phyloP scores from a whole-genome alignment of 768 basidiomycete species.

The Kondoa malvinella region DNA sequence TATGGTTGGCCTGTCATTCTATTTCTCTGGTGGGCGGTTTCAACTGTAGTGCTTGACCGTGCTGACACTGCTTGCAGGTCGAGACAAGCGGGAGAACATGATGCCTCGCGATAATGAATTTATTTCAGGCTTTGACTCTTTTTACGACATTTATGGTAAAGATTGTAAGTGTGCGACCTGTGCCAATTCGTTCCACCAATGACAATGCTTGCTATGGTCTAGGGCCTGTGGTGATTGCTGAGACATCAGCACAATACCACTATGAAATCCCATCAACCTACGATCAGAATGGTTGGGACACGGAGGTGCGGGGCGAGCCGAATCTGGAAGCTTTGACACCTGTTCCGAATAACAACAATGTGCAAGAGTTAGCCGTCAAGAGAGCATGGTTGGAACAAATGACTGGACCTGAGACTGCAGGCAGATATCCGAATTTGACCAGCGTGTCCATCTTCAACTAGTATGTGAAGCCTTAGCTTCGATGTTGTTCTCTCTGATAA shows the following conservation, averaged over 20 bases:
- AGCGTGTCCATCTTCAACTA: constrained; percentile 22
- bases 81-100: constrained; percentile 9
- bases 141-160: constrained; percentile 12
- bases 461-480: constrained; percentile 10
- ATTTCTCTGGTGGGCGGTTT: constrained; percentile 10
- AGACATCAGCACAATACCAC: constrained; percentile 19
- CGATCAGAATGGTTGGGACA: constrained; percentile 9
- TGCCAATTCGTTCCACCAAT: too few species aligned
- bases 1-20: constrained; percentile 19
- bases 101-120: constrained; percentile 5
- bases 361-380: constrained; percentile 16
- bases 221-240: constrained; percentile 18
- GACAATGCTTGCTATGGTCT: too few species aligned
- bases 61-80: too few species aligned
- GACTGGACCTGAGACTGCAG: constrained; percentile 12
- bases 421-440: constrained; percentile 19
- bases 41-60: too few species aligned
- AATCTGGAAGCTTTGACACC: constrained; percentile 8
- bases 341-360: constrained; percentile 3
- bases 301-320: constrained; percentile 2
- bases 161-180: too few species aligned
- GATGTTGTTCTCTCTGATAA: neutral
- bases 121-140: constrained; percentile 1
- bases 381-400: constrained; percentile 20
- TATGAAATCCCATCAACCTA: constrained; percentile 16